Base-by-base conservation (phyloP, 176 grass and related monocot genomes). In the Avena eriantha region DNA sequence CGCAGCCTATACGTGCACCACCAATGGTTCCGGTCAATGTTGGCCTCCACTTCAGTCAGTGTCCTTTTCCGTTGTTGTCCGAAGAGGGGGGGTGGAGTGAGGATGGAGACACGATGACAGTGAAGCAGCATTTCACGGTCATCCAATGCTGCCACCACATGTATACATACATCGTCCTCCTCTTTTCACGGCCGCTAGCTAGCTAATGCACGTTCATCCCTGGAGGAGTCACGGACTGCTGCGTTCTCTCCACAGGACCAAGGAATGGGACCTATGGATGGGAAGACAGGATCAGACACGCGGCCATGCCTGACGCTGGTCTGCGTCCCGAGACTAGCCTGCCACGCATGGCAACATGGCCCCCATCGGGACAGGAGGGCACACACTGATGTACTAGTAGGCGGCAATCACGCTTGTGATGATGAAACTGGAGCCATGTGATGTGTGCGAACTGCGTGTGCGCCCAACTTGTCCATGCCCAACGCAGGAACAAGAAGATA, bases 51-150 rank as follows among this genome's bases (percentile, higher is more conserved):
- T 59, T 68, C 36, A 59, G 26, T 35, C 34, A 4, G 39, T 48
- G 50, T 84, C 77, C 68, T 69, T 69, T 31, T 81, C 79, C 83
- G 14, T 69, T 59, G 19, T 69, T 59, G 68, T 41, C 80, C 36
- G 4, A 10, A n/a, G n/a, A 53, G 82, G 76, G 26, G 71, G 34
- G 36, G 70, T 47, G 35, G 77, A 36, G 48, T 36, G n/a, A n/a
- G n/a, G 67, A 80, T 48, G 43, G 22, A 60, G 76, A 81, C 81
- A 24, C 68, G 18, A 4, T 80, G 85, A 56, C 49, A 83, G n/a
- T 31, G 81, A 84, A 66, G 70, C 56, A 65, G 66, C 77, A 61
- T 81, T 85, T 91, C 29, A 84, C 47, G 16, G 7, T 84, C 85
- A 61, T 76, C 58, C 55, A 47, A 71, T 59, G 24, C 48, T 33